Evolutionary conservation across 208 protist genomes (phyloP).

Genomic region (Leishmania aethiopica): DNA sequence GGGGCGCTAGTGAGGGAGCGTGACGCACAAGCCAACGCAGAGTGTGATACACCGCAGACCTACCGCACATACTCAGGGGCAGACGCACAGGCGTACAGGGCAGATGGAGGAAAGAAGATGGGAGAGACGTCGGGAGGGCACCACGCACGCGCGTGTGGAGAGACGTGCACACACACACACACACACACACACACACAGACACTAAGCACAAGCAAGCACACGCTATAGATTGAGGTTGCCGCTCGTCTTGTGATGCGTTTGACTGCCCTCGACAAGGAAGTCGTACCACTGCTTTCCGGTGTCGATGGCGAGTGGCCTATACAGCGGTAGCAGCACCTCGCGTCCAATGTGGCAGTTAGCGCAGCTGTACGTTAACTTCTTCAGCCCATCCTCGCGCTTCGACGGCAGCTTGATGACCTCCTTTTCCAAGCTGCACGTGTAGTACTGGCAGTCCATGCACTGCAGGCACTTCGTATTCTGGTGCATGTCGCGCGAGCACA

Average conservation of each 20-base stretch:
- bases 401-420: slow-evolving; percentile 80
- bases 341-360: slow-evolving; percentile 76
- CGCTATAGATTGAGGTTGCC: slow-evolving; percentile 53
- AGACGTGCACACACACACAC: neutral
- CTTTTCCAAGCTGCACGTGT: slow-evolving; percentile 78
- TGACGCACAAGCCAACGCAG: neutral
- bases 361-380: slow-evolving; percentile 77
- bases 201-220: neutral
- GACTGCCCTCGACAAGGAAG: slow-evolving; percentile 70
- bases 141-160: neutral
- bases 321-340: slow-evolving; percentile 80
- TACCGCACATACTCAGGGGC: neutral
- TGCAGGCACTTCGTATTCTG: slow-evolving; percentile 81
- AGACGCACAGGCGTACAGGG: neutral
- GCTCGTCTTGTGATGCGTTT: slow-evolving; percentile 56
- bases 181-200: slow-evolving; percentile 11
- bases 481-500: slow-evolving; percentile 82
- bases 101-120: neutral
- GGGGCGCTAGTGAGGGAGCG: neutral
- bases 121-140: neutral
- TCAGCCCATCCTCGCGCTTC: slow-evolving; percentile 82
- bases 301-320: slow-evolving; percentile 71
- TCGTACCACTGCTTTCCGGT: slow-evolving; percentile 80
- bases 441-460: slow-evolving; percentile 89
- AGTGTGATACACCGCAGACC: neutral